phyloP scores from a whole-genome alignment of 768 basidiomycete genomes.

The Suillus paluster region DNA sequence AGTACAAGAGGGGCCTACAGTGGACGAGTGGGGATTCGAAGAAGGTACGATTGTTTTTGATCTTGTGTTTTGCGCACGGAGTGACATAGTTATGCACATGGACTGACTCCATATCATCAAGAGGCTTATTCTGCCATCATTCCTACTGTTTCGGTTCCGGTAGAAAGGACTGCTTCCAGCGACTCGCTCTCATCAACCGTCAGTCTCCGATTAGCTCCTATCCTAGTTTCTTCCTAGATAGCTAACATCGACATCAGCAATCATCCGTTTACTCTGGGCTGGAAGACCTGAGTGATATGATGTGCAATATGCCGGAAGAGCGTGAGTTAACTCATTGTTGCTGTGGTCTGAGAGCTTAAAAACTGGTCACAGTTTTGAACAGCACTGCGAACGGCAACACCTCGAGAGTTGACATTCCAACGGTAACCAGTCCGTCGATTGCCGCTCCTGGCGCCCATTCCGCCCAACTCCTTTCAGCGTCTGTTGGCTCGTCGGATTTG shows the following conservation, averaged over 20 bases:
- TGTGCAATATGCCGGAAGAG: slow-evolving; percentile 13
- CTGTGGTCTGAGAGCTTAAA: background rate
- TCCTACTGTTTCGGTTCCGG: background rate
- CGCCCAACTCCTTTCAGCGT: background rate
- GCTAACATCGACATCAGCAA: slow-evolving; percentile 6
- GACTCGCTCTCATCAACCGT: slow-evolving; percentile 13
- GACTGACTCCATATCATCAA: background rate
- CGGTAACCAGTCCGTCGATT: background rate
- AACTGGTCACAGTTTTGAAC: background rate
- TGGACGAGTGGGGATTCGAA: background rate
- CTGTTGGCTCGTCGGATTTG: background rate
- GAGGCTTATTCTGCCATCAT: background rate
- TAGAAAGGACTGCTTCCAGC: slow-evolving; percentile 7
- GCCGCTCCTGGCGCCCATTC: too few species aligned
- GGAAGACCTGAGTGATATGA: slow-evolving; percentile 16
- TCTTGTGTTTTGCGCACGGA: background rate
- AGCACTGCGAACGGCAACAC: background rate
- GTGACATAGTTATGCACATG: background rate
- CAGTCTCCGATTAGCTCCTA: background rate
- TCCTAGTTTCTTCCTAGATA: background rate
- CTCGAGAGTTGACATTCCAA: background rate
- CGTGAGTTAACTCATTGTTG: slow-evolving; percentile 1
- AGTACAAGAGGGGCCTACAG: background rate
- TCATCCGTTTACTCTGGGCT: slow-evolving; percentile 17
- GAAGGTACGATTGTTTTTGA: background rate